Conservation (phyloP, 169 alveolate genomes). For the Eimeria necatrix region DNA sequence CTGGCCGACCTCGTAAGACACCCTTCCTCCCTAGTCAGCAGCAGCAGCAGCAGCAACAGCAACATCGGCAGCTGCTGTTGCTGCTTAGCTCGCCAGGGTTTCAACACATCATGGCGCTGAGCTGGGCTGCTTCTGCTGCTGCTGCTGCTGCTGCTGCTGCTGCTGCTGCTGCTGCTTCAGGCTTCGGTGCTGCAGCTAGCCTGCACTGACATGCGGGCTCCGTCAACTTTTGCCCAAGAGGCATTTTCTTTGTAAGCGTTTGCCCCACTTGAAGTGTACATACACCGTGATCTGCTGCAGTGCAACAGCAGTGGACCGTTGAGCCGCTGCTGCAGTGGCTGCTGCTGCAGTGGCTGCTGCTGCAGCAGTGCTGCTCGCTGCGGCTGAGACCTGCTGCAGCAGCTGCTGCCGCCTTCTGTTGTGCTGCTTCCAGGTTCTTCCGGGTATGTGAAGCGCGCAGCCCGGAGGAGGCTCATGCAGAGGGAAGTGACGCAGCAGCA, state of each 20-base stretch:
- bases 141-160: slow-evolving; percentile 17
- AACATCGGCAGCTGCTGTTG: neutral
- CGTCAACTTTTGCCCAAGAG: slow-evolving; percentile 18
- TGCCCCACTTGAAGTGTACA: neutral
- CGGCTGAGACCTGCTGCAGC: neutral
- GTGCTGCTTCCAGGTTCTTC: slow-evolving; percentile 31
- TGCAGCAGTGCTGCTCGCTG: neutral
- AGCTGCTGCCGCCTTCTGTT: neutral
- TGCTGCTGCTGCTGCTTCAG: slow-evolving; percentile 13
- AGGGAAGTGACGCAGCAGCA: neutral
- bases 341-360: slow-evolving; percentile 10
- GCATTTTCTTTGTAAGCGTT: slow-evolving; percentile 29
- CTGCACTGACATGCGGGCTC: slow-evolving; percentile 35
- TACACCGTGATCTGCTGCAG: neutral
- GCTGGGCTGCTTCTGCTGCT: neutral
- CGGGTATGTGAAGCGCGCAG: slow-evolving; percentile 38
- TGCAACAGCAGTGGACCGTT: neutral
- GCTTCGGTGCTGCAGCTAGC: slow-evolving; percentile 65
- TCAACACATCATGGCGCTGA: no score
- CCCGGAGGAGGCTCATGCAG: neutral
- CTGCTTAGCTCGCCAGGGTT: neutral
- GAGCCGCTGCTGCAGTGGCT: neutral
- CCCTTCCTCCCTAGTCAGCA: neutral
- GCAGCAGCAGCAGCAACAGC: slow-evolving; percentile 35
- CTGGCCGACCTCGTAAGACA: neutral